Evolutionary conservation across 2,329 filamentous ascomycete genomes (phyloP).

Genomic region (Pseudocercospora macadamiae): DNA sequence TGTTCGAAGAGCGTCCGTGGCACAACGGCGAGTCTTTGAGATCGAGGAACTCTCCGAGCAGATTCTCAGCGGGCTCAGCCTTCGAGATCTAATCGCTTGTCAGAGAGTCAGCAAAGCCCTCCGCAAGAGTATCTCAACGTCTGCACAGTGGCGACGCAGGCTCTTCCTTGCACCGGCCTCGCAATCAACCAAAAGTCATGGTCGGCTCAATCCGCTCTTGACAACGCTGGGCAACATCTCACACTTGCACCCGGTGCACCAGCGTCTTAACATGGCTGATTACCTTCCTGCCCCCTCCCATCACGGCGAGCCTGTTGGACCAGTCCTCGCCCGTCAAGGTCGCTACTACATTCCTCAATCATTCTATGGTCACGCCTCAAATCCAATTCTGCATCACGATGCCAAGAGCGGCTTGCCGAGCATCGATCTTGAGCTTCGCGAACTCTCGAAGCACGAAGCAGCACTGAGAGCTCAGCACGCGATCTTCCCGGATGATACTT

Average conservation of each 20-base stretch:
- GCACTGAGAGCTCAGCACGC: background rate
- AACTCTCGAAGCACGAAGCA: slow-evolving; percentile 7
- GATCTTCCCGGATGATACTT: background rate
- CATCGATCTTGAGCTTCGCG: slow-evolving; percentile 16
- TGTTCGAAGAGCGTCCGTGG: background rate
- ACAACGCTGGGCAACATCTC: slow-evolving; percentile 8
- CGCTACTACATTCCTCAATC: slow-evolving; percentile 4
- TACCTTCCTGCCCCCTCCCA: background rate
- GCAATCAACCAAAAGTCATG: background rate
- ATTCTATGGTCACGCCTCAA: slow-evolving; percentile 12
- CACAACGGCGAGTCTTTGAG: background rate
- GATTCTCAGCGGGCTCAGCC: background rate
- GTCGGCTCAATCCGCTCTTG: slow-evolving; percentile 13
- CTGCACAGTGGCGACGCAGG: background rate
- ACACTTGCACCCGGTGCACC: slow-evolving; percentile 5
- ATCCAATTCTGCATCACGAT: background rate
- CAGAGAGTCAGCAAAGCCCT: slow-evolving; percentile 11
- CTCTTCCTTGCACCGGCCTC: slow-evolving; percentile 6
- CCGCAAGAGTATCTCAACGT: background rate
- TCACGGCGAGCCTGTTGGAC: background rate
- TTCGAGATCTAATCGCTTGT: slow-evolving; percentile 4
- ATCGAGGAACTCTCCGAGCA: slow-evolving; percentile 4
- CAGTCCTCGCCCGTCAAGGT: slow-evolving; percentile 10
- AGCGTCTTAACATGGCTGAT: background rate
- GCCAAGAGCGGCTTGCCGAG: background rate